Base-by-base conservation (phyloP, 108 stramenopile genomes). In the Cyclotella kingstonii region DNA sequence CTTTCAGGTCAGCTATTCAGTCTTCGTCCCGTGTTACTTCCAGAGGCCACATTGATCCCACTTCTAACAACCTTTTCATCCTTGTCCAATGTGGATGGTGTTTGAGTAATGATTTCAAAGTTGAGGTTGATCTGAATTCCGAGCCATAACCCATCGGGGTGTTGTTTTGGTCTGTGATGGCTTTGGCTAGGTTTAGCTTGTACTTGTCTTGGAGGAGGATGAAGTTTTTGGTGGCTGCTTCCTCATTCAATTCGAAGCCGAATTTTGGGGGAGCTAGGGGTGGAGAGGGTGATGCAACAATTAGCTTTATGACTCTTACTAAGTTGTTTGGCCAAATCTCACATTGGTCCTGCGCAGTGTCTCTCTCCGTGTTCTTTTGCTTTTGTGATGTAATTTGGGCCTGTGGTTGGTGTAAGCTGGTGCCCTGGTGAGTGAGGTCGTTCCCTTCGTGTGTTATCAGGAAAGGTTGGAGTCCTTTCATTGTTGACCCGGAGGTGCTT, bases 41-140 rank as follows among this genome's bases (percentile, higher is more conserved):
- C 8, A 62, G 4, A 29, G 60, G 38, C 61, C 53, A 62, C 3
- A 41, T 5, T 5, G 61, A 63, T 0, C 68, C 60, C 3, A 35
- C 17, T 1, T 1, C 21, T 1, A 69, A 15, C 0, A 69, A 40
- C 6, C 5, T 1, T 26, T 68, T 51, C 14, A 68, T 15, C 35
- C 29, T 45, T 12, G 17, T 23, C 68, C 58, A 68, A 19, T 31
- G n/a, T n/a, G 68, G 68, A 46, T 68, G 68, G 31, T 27, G 15
- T 10, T 21, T 2, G 30, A 52, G 41, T 28, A 59, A 30, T 5
- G 42, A 17, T 28, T 30, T 43, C 6, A 59, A 29, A 2, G 12
- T 33, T 12, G 4, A 18, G 2, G 39, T 23, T 6, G 18, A 3
- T 23, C 54, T 56, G 7, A 56, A 56, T n/a, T 59, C 43, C 28